Base-by-base conservation (phyloP, 768 basidiomycete species). In the Gloeophyllum trabeum region DNA sequence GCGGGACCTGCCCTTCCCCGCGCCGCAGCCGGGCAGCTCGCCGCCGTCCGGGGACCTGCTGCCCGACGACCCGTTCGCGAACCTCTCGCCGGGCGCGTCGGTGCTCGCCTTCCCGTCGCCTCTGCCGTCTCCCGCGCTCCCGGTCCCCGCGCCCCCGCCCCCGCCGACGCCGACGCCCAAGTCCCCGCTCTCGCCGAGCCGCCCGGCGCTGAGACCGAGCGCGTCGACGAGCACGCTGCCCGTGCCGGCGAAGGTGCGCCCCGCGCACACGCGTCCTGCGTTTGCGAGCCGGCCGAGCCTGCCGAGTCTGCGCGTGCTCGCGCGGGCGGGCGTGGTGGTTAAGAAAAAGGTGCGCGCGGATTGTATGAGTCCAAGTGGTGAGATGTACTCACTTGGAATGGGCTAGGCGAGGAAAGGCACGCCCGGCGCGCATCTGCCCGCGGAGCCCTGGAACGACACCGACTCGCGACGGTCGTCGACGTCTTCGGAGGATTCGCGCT, bases 111-210 rank as follows among this genome's bases (percentile, higher is more conserved):
- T 3, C 20, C 20, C 7, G 7, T 37, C 20, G 24, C 39, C 16
- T 48, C 45, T 32, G 26, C 24, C 44, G 6, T 18, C 48, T n/a
- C 44, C 32, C 7, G 49, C 56, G 36, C 51, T 54, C 48, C 50
- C 52, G 47, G 57, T 54, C 45, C 51, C 54, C 36, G 60, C 57
- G 37, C 57, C 63, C 6, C 51, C 63, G 43, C 63, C 59, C 24
- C 54, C 54, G 20, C 61, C 54, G 43, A 62, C 64, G 32, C 55
- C 48, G 35, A 54, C 57, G 30, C 43, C 54, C 42, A 59, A 55
- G 28, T 61, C 55, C 41, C 57, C 52, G 46, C 60, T 53, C 45
- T 61, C 54, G 6, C 30, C 24, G 46, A 48, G 30, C 16, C 12
- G 13, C 18, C 41, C 13, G 10, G 36, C 36, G 20, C n/a, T n/a